Conservation (phyloP, 495 filamentous ascomycete genomes). For the Parathielavia hyrcaniae region DNA sequence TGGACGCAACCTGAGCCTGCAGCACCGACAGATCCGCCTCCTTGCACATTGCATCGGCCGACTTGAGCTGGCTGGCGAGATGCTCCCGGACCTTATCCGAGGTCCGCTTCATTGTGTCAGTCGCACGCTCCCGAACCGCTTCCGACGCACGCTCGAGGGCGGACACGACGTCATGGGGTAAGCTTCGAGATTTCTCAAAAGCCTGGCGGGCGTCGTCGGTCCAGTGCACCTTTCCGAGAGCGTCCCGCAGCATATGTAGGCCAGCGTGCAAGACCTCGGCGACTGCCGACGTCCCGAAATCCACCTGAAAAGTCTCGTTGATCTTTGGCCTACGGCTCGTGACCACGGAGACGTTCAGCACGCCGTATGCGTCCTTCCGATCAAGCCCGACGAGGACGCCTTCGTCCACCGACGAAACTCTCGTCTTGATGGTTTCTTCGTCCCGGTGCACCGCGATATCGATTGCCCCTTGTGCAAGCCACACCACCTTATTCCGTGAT, state of each 20-base stretch:
- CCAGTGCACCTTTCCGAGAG: slow-evolving; percentile 32
- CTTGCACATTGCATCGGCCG: slow-evolving; percentile 28
- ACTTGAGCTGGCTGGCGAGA: slow-evolving; percentile 22
- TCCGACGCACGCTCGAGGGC: slow-evolving; percentile 29
- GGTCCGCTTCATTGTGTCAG: slow-evolving; percentile 23
- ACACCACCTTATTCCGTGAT: slow-evolving; percentile 33
- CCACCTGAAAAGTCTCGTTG: slow-evolving; percentile 41
- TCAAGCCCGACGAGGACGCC: slow-evolving; percentile 42
- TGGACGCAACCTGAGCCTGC: slow-evolving; percentile 40
- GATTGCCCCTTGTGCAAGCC: slow-evolving; percentile 40
- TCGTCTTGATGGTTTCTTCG: slow-evolving; percentile 35
- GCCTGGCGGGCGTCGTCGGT: slow-evolving; percentile 33
- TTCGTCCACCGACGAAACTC: slow-evolving; percentile 39
- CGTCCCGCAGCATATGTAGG: slow-evolving; percentile 35
- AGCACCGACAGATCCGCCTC: slow-evolving; percentile 33
- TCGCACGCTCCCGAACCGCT: slow-evolving; percentile 19
- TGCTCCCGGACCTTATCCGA: slow-evolving; percentile 22
- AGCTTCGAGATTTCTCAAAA: slow-evolving; percentile 32
- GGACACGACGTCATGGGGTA: slow-evolving; percentile 30
- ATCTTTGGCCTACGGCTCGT: slow-evolving; percentile 41
- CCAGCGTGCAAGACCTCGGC: slow-evolving; percentile 36
- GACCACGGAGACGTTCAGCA: slow-evolving; percentile 40
- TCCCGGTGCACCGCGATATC: slow-evolving; percentile 40
- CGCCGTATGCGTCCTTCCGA: slow-evolving; percentile 37
- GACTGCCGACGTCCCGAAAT: slow-evolving; percentile 38